Conservation (phyloP, 768 basidiomycete genomes). For the Tricholoma furcatifolium region DNA sequence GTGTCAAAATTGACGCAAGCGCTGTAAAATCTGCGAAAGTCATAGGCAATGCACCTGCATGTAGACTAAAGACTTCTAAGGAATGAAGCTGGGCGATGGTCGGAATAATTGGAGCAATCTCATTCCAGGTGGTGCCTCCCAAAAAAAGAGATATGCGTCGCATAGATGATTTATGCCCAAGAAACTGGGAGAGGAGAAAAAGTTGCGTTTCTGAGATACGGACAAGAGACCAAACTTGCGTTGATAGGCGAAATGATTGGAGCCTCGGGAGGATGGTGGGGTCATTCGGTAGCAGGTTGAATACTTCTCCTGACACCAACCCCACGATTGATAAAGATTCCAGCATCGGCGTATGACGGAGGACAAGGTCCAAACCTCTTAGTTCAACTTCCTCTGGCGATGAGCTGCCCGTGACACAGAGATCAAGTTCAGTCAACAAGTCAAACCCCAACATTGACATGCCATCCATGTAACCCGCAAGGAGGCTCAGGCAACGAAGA, state of each 20-base stretch:
- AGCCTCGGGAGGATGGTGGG: constrained; percentile 29
- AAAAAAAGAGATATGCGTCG: constrained; percentile 36
- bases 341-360: constrained; percentile 30
- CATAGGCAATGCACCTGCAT: constrained; percentile 30
- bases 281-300: constrained; percentile 29
- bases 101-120: constrained; percentile 20
- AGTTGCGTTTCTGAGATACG: constrained; percentile 15
- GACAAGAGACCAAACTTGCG: constrained; percentile 19
- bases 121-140: constrained; percentile 22
- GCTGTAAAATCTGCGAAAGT: constrained; percentile 20
- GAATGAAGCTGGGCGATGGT: constrained; percentile 24
- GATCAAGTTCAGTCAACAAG: constrained; percentile 30
- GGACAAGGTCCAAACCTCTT: constrained; percentile 32
- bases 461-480: constrained; percentile 15
- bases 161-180: constrained; percentile 25
- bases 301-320: constrained; percentile 24
- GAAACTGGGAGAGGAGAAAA: constrained; percentile 27
- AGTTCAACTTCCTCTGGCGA: constrained; percentile 21
- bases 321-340: constrained; percentile 39
- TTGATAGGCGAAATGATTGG: constrained; percentile 35
- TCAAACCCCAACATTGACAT: constrained; percentile 31
- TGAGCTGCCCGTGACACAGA: constrained; percentile 29
- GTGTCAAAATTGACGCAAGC: constrained; percentile 26
- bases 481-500: constrained; percentile 6
- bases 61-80: constrained; percentile 38